Conservation (phyloP, 1,139 yeast genomes). For the Schizosaccharomyces versatilis region DNA sequence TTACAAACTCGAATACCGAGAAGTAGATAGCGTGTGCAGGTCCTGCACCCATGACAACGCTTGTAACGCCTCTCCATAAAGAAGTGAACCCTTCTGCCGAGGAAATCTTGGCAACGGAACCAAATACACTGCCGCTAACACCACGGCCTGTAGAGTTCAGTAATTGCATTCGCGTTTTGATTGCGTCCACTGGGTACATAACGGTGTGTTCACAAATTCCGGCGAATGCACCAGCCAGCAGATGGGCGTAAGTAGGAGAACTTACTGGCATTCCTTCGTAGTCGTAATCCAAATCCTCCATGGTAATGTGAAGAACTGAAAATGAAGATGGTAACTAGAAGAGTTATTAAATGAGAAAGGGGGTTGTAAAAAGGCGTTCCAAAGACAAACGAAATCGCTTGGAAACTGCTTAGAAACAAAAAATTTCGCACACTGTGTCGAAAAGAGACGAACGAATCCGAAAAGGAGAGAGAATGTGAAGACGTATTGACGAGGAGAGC, state of each 20-base stretch:
- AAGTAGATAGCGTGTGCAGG: slow-evolving; percentile 98
- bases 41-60: slow-evolving; percentile 93
- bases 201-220: slow-evolving; percentile 78
- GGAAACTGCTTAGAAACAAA: no score
- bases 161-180: slow-evolving; percentile 83
- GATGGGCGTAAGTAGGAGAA: slow-evolving; percentile 63
- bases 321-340: no score
- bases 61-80: slow-evolving; percentile 84
- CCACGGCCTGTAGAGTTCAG: slow-evolving; percentile 20
- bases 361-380: no score
- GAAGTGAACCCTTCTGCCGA: slow-evolving; percentile 81
- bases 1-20: slow-evolving; percentile 79
- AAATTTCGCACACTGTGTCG: no score
- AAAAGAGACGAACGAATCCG: no score
- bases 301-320: slow-evolving; percentile 1
- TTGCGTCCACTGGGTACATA: slow-evolving; percentile 88
- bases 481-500: no score
- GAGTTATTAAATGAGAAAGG: no score
- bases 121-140: slow-evolving; percentile 28
- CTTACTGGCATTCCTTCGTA: slow-evolving; percentile 82
- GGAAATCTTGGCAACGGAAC: slow-evolving; percentile 50
- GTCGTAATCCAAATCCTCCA: slow-evolving; percentile 23
- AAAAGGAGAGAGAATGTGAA: no score
- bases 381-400: no score
- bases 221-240: slow-evolving; percentile 88